Conservation (phyloP, 2,329 filamentous ascomycete genomes). For the Chaetomium sp. region DNA sequence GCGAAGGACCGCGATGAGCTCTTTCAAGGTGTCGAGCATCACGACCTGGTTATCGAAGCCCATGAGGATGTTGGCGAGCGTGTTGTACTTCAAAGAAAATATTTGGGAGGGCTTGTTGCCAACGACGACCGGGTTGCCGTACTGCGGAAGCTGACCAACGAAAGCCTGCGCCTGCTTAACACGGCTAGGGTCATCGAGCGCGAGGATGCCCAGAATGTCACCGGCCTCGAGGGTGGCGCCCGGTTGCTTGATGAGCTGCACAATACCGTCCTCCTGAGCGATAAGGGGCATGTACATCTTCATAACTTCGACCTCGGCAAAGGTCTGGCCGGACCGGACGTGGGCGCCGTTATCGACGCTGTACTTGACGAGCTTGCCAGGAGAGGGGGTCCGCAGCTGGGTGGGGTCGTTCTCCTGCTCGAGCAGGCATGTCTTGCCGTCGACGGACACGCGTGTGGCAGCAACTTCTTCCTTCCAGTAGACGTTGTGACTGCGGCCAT, state of each 20-base stretch:
- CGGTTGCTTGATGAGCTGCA: conserved; percentile 98
- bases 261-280: conserved; percentile 90
- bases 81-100: conserved; percentile 74
- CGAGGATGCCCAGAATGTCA: conserved; percentile 96
- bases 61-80: conserved; percentile 82
- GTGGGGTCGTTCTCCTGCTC: conserved; percentile 99
- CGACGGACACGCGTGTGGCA: conserved; percentile 91
- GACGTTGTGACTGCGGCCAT: conserved; percentile 92
- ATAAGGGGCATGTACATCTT: conserved; percentile 99
- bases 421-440: conserved; percentile 95
- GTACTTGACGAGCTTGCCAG: conserved; percentile 98
- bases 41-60: conserved; percentile 98
- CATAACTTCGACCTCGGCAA: conserved; percentile 99
- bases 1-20: conserved; percentile 86
- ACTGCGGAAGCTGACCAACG: conserved; percentile 82
- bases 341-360: conserved; percentile 94
- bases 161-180: conserved; percentile 97
- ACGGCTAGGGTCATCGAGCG: conserved; percentile 90
- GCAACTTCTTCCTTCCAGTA: conserved; percentile 99
- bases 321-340: conserved; percentile 87
- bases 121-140: conserved; percentile 82
- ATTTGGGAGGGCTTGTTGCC: conserved; percentile 91
- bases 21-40: conserved; percentile 83
- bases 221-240: conserved; percentile 96
- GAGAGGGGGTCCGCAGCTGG: conserved; percentile 89